Conservation (phyloP, 306 rosid genomes). For the Rubus parviflorus region DNA sequence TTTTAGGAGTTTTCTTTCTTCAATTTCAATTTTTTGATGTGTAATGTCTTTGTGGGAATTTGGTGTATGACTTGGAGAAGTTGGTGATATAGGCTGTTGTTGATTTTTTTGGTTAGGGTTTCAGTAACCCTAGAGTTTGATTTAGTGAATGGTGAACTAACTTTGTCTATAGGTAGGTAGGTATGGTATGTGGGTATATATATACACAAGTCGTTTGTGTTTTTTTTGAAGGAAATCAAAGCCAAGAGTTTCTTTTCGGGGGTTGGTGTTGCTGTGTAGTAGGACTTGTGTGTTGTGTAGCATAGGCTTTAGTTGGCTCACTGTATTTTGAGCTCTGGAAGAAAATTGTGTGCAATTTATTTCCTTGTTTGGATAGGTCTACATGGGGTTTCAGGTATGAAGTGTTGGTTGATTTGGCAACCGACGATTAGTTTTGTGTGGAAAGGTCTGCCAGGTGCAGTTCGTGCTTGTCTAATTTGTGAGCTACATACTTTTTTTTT, state of each 20-base stretch:
- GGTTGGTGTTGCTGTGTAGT: conserved; percentile 5
- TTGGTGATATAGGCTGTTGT: not conserved
- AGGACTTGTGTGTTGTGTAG: conserved; percentile 5
- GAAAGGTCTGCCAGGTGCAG: not conserved
- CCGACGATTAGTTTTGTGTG: not conserved
- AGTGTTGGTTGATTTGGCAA: not conserved
- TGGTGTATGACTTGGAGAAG: not conserved
- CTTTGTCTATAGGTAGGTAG: not conserved
- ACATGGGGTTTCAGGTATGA: not conserved
- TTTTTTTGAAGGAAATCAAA: not conserved
- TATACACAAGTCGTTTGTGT: not conserved
- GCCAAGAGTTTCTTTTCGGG: not conserved
- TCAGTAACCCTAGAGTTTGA: conserved; percentile 12
- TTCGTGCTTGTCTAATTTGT: not conserved
- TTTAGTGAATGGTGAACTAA: not conserved
- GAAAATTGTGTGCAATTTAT: not conserved
- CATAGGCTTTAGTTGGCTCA: not conserved
- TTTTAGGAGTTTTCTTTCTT: not conserved
- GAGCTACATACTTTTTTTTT: not conserved
- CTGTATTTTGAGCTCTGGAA: not conserved
- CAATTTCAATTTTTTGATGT: not conserved
- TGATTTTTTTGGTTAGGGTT: conserved; percentile 2
- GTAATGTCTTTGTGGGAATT: not conserved
- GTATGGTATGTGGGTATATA: not conserved
- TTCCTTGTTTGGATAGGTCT: not conserved